Conservation (phyloP, 2,329 filamentous ascomycete species). For the Hypoxylon sp. region DNA sequence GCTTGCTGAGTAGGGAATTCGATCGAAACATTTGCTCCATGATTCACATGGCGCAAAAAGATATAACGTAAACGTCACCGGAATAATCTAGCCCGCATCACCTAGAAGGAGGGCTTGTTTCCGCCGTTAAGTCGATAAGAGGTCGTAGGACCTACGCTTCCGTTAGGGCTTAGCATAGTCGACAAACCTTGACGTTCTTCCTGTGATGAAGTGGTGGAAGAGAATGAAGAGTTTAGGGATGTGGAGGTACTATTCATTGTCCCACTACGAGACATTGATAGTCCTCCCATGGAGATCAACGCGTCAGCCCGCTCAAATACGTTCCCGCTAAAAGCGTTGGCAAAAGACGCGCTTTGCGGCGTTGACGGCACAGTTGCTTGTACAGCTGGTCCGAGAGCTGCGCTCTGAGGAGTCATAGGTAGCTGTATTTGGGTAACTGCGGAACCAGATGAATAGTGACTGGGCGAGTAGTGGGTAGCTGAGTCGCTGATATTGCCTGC, state of each 20-base stretch:
- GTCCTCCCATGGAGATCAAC: slow-evolving; percentile 70
- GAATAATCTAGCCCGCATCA: slow-evolving; percentile 46
- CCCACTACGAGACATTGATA: slow-evolving; percentile 69
- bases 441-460: slow-evolving; percentile 55
- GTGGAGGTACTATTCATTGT: slow-evolving; percentile 58
- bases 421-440: slow-evolving; percentile 59
- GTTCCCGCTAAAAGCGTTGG: slow-evolving; percentile 68
- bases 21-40: neutral
- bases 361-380: slow-evolving; percentile 89
- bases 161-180: slow-evolving; percentile 52
- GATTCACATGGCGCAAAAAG: slow-evolving; percentile 8
- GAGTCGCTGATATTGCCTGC: slow-evolving; percentile 49
- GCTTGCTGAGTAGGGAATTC: neutral
- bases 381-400: slow-evolving; percentile 88
- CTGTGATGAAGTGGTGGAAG: slow-evolving; percentile 51
- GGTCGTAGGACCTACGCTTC: slow-evolving; percentile 35
- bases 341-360: slow-evolving; percentile 71
- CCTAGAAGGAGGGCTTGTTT: slow-evolving; percentile 54
- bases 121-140: slow-evolving; percentile 51
- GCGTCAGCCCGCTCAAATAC: slow-evolving; percentile 74
- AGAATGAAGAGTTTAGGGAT: slow-evolving; percentile 52
- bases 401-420: slow-evolving; percentile 90
- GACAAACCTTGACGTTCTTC: slow-evolving; percentile 51
- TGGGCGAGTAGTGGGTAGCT: slow-evolving; percentile 50
- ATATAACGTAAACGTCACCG: slow-evolving; percentile 32